Base-by-base conservation (phyloP, 2,329 filamentous ascomycete species). In the Arthroderma sp. region DNA sequence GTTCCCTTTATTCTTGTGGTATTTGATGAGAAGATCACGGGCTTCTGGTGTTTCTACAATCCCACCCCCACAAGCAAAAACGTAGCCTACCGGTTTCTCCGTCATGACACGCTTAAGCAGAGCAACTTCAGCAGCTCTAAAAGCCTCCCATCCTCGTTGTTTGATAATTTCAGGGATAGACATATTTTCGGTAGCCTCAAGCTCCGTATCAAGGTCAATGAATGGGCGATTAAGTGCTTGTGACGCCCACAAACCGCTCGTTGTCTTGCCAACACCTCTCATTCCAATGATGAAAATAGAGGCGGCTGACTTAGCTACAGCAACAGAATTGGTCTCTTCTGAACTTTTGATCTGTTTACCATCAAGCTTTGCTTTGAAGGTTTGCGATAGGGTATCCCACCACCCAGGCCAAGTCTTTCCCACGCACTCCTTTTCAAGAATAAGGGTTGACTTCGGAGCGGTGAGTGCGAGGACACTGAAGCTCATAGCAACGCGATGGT, bases 401-500 rank as follows among this genome's bases (percentile, higher is more conserved):
- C 91, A 98, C 6, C 89, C 91, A 0, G 91, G 91, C 91, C 91
- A 98, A 2, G 91, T 98, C 72, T 98, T 98, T 36, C 84, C 88
- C 2, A 86, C 85, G 60, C 91, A 98, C 57, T 94, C 87, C 48
- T 87, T 83, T 61, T 98, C 91, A 2, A 85, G 74, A 42, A 98
- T 79, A 10, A 94, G 66, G 0, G 86, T 82, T 0, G 85, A 75
- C 5, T 76, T 65, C 1, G 84, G 81, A 0, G 83, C 75, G 29
- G 82, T 76, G 11, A 86, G 68, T 8, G 86, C 78, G 10, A 98
- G 71, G 5, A 98, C 87, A 53, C 87, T 91, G 66, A 98, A 94
- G 65, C 89, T 95, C 87, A 98, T 98, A 27, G 91, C 91, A 8
- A 98, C 87, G 48, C 91, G 83, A 62, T 98, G 91, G 58, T 98